Conservation (phyloP, 1,284 basidiomycete genomes). For the Sporisorium sorghi region DNA sequence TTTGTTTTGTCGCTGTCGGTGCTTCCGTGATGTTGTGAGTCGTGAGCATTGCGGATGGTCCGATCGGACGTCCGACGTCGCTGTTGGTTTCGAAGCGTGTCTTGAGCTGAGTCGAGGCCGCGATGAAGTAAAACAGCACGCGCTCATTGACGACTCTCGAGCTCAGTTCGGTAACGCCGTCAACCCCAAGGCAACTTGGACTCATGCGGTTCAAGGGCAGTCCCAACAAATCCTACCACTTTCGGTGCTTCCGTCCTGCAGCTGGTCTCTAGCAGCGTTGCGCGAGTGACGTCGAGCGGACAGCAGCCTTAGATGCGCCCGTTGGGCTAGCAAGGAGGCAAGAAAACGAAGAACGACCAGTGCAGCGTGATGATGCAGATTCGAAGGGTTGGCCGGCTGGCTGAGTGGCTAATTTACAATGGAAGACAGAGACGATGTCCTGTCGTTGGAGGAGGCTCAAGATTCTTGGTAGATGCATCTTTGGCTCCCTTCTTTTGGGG, state of each 20-base stretch:
- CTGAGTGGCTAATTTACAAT: conserved; percentile 43
- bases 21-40: too few relatives aligned
- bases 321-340: not conserved
- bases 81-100: too few relatives aligned
- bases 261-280: not conserved
- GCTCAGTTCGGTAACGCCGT: not conserved
- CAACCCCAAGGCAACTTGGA: too few relatives aligned
- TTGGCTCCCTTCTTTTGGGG: conserved; percentile 12
- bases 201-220: too few relatives aligned
- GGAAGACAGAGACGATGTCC: not conserved
- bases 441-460: not conserved
- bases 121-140: too few relatives aligned
- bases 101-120: too few relatives aligned
- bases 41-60: too few relatives aligned
- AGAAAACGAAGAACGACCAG: not conserved
- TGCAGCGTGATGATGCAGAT: not conserved
- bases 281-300: not conserved
- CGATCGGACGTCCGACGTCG: too few relatives aligned
- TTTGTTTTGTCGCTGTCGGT: too few relatives aligned
- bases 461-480: not conserved
- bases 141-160: not conserved
- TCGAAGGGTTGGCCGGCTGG: conserved; percentile 9
- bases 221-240: not conserved
- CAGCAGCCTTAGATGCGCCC: not conserved
- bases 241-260: not conserved